These are phyloP conservation scores for Barnettozyma sp. DNA, from an alignment of 805 yeast genomes.

Conservation along the genomic window DNA sequence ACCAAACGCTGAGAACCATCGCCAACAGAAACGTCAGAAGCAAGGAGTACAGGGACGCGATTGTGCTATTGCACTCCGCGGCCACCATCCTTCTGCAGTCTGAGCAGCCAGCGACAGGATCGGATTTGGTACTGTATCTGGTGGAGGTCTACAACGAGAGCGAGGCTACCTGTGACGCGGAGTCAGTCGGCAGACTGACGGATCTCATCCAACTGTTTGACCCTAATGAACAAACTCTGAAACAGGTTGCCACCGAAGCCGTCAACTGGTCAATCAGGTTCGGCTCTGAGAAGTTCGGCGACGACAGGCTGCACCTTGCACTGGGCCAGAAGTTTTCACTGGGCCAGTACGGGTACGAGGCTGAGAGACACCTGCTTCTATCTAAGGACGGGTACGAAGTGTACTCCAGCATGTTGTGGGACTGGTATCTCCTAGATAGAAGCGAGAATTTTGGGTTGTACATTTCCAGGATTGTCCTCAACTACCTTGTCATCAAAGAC, in stretches of 20 bases:
- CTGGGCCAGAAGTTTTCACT: constrained; percentile 61
- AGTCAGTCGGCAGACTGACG: constrained; percentile 40
- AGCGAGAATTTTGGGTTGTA: constrained; percentile 27
- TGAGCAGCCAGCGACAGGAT: constrained; percentile 71
- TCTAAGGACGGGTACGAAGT: constrained; percentile 39
- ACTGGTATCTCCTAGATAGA: constrained; percentile 36
- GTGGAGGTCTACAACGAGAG: constrained; percentile 60
- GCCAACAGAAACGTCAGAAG: constrained; percentile 75
- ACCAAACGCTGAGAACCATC: constrained; percentile 87
- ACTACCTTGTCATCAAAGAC: constrained; percentile 65
- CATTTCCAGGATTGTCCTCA: constrained; percentile 57
- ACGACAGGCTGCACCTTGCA: constrained; percentile 64
- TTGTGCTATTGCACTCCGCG: constrained; percentile 66
- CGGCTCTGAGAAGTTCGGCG: constrained; percentile 56
- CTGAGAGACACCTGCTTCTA: constrained; percentile 65
- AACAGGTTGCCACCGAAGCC: constrained; percentile 59
- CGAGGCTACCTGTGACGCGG: constrained; percentile 34
- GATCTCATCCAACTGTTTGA: constrained; percentile 39
- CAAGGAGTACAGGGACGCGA: constrained; percentile 62
- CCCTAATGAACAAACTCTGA: constrained; percentile 52
- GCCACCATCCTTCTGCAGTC: constrained; percentile 61
- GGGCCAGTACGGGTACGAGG: constrained; percentile 47
- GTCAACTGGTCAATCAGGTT: constrained; percentile 57
- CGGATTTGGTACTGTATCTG: constrained; percentile 68
- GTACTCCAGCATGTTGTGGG: constrained; percentile 37